Evolutionary conservation across 768 basidiomycete species (phyloP).

Genomic region (Tricholoma flavovirens): DNA sequence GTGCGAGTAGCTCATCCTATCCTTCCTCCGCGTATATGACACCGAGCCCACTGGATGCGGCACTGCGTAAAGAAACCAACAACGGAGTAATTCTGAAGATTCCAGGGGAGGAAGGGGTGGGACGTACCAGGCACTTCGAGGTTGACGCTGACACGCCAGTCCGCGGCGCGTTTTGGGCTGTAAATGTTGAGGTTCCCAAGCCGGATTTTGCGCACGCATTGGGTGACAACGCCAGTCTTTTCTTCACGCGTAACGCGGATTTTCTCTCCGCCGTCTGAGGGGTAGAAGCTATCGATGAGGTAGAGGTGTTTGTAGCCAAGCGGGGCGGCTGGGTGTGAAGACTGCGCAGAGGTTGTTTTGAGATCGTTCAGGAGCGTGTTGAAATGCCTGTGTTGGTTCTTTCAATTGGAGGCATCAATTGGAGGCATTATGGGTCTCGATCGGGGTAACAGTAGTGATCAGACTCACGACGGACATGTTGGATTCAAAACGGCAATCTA

Average conservation of each 20-base stretch:
- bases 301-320: constrained; percentile 73
- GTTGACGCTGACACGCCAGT: constrained; percentile 93
- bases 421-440: constrained; percentile 2
- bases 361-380: constrained; percentile 85
- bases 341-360: constrained; percentile 48
- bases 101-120: background rate
- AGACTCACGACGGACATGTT: constrained; percentile 83
- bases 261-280: constrained; percentile 45
- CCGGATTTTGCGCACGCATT: constrained; percentile 73
- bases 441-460: constrained; percentile 11
- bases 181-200: constrained; percentile 86
- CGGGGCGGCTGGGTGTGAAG: constrained; percentile 48
- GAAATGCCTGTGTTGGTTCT: constrained; percentile 85
- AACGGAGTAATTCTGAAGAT: background rate
- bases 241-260: constrained; percentile 83
- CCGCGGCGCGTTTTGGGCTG: constrained; percentile 74
- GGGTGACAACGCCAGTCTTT: constrained; percentile 56
- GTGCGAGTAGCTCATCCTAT: constrained; percentile 89
- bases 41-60: constrained; percentile 60
- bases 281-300: constrained; percentile 77
- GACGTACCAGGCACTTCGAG: constrained; percentile 81
- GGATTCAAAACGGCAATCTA: constrained; percentile 78
- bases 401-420: constrained; percentile 1
- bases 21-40: constrained; percentile 67
- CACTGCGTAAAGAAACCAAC: constrained; percentile 34